Evolutionary conservation across 2,329 filamentous ascomycete species (phyloP).

Genomic region (Ascosphaera pollenicola): DNA sequence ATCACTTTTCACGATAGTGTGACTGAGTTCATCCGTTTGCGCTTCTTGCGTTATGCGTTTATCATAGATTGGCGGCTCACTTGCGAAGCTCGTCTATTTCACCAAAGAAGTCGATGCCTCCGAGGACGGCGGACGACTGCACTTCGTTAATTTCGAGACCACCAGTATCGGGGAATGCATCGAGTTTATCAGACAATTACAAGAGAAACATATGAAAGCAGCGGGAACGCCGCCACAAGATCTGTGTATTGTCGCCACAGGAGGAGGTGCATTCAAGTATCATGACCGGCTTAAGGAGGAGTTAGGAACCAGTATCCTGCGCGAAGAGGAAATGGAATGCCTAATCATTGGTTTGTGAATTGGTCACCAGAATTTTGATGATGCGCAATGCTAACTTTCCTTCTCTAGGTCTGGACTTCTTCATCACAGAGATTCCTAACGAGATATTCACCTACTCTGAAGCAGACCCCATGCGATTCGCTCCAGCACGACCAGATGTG

Average conservation of each 20-base stretch:
- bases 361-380: not conserved
- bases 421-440: slow-evolving; percentile 90
- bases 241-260: slow-evolving; percentile 84
- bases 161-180: slow-evolving; percentile 86
- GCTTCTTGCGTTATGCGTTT: slow-evolving; percentile 1
- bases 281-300: slow-evolving; percentile 75
- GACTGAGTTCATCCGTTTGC: not conserved
- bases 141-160: slow-evolving; percentile 93
- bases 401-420: slow-evolving; percentile 67
- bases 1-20: not conserved
- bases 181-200: slow-evolving; percentile 69
- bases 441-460: slow-evolving; percentile 97
- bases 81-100: slow-evolving; percentile 95
- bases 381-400: slow-evolving; percentile 2
- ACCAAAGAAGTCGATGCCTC: slow-evolving; percentile 62
- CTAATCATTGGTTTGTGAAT: slow-evolving; percentile 66
- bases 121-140: slow-evolving; percentile 69
- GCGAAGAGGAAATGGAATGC: slow-evolving; percentile 98
- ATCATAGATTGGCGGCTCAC: slow-evolving; percentile 72
- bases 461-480: slow-evolving; percentile 73
- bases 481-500: slow-evolving; percentile 52
- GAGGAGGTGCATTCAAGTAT: slow-evolving; percentile 89
- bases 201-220: slow-evolving; percentile 55
- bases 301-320: slow-evolving; percentile 65
- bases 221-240: slow-evolving; percentile 47